Conservation (phyloP, 1,284 basidiomycete species). For the Fomitopsis palustris region DNA sequence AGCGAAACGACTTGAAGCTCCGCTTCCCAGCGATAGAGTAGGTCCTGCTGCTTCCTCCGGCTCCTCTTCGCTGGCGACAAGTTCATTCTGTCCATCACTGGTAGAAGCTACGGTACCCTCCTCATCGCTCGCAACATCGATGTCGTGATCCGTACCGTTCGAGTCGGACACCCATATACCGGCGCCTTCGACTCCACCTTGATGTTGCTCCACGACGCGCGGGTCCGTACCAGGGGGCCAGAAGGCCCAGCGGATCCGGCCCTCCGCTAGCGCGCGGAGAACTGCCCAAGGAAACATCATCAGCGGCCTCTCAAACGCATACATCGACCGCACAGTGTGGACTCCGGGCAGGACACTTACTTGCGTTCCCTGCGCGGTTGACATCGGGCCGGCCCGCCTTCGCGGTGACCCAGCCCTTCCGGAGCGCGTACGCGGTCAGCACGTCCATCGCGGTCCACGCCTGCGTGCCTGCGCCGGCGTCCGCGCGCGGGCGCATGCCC, state of each 20-base stretch:
- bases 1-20: conserved; percentile 18
- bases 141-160: conserved; percentile 24
- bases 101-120: conserved; percentile 15
- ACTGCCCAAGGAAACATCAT: conserved; percentile 41
- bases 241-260: conserved; percentile 80
- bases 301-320: conserved; percentile 3
- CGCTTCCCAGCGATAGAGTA: not conserved
- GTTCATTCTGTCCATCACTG: not conserved
- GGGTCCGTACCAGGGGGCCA: conserved; percentile 59
- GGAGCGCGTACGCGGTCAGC: conserved; percentile 71
- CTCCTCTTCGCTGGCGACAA: not conserved
- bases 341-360: conserved; percentile 58
- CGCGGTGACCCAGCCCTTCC: conserved; percentile 84
- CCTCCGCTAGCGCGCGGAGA: conserved; percentile 76
- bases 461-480: conserved; percentile 13
- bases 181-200: conserved; percentile 21
- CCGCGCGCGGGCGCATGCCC: conserved; percentile 33
- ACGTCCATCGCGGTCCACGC: conserved; percentile 81
- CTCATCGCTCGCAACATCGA: conserved; percentile 32
- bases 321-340: conserved; percentile 2
- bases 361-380: conserved; percentile 84
- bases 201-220: conserved; percentile 20
- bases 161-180: conserved; percentile 59
- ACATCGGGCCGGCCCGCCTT: conserved; percentile 86
- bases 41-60: conserved; percentile 17